These are phyloP conservation scores for Xerocomus subilludens DNA, from an alignment of 1,284 basidiomycete genomes.

Conservation along the genomic window DNA sequence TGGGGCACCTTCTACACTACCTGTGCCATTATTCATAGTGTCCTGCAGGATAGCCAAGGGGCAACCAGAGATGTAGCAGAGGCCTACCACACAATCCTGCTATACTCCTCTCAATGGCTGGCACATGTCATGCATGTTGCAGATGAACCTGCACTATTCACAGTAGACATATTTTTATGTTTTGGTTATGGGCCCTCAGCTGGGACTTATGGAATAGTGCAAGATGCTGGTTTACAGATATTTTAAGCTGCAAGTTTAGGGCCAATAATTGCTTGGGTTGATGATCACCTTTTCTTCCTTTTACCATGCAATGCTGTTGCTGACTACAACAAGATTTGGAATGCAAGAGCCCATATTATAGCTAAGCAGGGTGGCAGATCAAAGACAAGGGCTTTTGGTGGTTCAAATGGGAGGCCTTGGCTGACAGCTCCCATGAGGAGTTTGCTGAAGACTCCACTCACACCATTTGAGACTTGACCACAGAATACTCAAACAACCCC, in stretches of 20 bases:
- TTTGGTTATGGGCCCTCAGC: neutral
- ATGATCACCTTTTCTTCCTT: neutral
- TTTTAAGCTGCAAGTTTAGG: neutral
- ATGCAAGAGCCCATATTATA: too few relatives aligned
- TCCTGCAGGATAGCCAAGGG: too few relatives aligned
- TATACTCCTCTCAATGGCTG: neutral
- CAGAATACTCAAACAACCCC: too few relatives aligned
- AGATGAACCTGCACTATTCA: rapidly evolving
- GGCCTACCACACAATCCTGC: neutral
- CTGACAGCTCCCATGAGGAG: too few relatives aligned
- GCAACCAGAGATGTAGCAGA: neutral
- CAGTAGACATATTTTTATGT: neutral
- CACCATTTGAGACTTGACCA: too few relatives aligned
- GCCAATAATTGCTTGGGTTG: neutral
- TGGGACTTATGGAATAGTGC: neutral
- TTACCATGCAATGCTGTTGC: rapidly evolving
- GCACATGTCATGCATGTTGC: neutral
- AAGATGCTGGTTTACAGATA: neutral
- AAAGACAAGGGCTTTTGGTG: too few relatives aligned
- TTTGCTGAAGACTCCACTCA: too few relatives aligned
- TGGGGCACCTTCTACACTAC: too few relatives aligned
- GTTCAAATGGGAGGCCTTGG: too few relatives aligned
- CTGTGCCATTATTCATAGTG: too few relatives aligned
- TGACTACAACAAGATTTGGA: too few relatives aligned
- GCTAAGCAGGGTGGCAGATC: too few relatives aligned